phyloP scores from a whole-genome alignment of 768 basidiomycete species.

The Cystofilobasidium capitatum region DNA sequence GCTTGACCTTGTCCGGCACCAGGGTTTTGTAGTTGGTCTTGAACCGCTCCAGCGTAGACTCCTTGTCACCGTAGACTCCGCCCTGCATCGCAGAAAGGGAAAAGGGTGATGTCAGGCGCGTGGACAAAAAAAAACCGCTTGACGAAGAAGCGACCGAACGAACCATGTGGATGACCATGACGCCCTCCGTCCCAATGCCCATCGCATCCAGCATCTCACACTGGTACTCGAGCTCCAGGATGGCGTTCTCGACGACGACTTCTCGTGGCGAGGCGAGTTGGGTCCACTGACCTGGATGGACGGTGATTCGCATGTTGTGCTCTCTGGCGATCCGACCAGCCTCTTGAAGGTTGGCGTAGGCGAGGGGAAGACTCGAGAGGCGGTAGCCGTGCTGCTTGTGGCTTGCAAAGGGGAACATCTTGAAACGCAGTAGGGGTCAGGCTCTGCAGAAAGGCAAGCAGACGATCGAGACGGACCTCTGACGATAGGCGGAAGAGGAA shows the following conservation, averaged over 20 bases:
- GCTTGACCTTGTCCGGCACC: conserved; percentile 57
- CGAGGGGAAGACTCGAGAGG: conserved; percentile 51
- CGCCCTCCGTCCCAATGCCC: conserved; percentile 66
- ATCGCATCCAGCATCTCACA: conserved; percentile 77
- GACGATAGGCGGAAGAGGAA: conserved; percentile 21
- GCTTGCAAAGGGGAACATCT: conserved; percentile 87
- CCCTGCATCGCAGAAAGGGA: conserved; percentile 48
- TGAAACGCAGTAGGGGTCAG: conserved; percentile 71
- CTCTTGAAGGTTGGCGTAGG: conserved; percentile 49
- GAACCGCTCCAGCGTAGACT: conserved; percentile 58
- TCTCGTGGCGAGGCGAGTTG: conserved; percentile 65
- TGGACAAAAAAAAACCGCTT: conserved; percentile 4
- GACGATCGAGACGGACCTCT: conserved; percentile 40
- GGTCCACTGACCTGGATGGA: conserved; percentile 69
- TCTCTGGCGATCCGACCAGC: conserved; percentile 60
- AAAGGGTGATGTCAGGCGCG: background rate
- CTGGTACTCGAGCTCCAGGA: conserved; percentile 77
- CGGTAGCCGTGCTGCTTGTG: conserved; percentile 72
- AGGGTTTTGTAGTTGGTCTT: conserved; percentile 55
- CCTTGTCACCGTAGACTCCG: conserved; percentile 74
- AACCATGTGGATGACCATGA: conserved; percentile 72
- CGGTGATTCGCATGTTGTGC: conserved; percentile 68
- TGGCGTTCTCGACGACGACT: conserved; percentile 61
- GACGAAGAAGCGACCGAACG: background rate
- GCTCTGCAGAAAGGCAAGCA: background rate